Percentiles rank a stretch among this genome's conserved stretches.
These are phyloP conservation scores for Cladophialophora bantiana DNA, from an alignment of 2,329 filamentous ascomycete genomes.

Conservation along the genomic window DNA sequence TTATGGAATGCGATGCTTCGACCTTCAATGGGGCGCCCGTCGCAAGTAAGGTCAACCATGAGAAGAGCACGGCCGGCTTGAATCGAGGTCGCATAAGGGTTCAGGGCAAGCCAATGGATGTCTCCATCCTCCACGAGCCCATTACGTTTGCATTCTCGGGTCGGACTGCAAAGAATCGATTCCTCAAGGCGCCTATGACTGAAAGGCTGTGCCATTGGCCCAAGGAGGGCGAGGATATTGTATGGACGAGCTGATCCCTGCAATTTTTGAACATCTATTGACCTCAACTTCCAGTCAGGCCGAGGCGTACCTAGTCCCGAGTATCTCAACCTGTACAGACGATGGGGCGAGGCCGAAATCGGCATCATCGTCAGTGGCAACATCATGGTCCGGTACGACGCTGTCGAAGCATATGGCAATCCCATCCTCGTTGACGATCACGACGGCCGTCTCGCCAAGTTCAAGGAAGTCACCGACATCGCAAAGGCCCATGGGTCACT, in stretches of 20 bases:
- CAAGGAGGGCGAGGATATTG: slow-evolving; percentile 35
- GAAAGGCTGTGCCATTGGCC: slow-evolving; percentile 70
- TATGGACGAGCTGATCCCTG: not conserved
- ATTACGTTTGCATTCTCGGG: slow-evolving; percentile 61
- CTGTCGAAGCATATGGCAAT: slow-evolving; percentile 64
- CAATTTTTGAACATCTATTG: slow-evolving; percentile 1
- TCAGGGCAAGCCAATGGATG: slow-evolving; percentile 38
- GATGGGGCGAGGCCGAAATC: slow-evolving; percentile 66
- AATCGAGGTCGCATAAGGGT: slow-evolving; percentile 27
- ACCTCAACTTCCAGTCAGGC: slow-evolving; percentile 52
- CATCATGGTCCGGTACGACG: slow-evolving; percentile 68
- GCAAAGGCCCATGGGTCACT: slow-evolving; percentile 66
- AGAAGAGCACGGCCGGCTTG: slow-evolving; percentile 13
- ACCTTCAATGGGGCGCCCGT: slow-evolving; percentile 18
- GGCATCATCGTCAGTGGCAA: slow-evolving; percentile 70
- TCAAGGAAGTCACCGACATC: slow-evolving; percentile 62
- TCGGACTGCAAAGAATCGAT: slow-evolving; percentile 66
- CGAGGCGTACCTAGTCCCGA: slow-evolving; percentile 63
- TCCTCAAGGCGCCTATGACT: slow-evolving; percentile 72
- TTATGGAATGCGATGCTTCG: slow-evolving; percentile 37
- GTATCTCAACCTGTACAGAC: slow-evolving; percentile 64
- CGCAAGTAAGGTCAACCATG: slow-evolving; percentile 4
- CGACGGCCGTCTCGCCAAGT: slow-evolving; percentile 64
- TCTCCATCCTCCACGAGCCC: slow-evolving; percentile 54
- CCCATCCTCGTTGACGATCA: slow-evolving; percentile 64